Base-by-base conservation (phyloP, 129 eudicot genomes). In the Flaveria brownii region DNA sequence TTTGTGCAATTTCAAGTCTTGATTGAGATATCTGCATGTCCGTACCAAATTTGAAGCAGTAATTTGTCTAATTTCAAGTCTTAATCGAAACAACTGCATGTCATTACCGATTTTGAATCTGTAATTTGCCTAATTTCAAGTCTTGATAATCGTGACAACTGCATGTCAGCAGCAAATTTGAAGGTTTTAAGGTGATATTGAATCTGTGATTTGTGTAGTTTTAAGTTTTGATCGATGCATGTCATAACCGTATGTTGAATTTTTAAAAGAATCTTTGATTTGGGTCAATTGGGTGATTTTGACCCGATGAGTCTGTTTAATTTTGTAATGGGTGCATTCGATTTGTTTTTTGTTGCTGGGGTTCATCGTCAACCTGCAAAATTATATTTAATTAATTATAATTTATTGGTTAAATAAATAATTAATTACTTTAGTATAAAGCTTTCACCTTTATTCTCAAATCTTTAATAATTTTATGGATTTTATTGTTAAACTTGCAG, bases 151-250 rank as follows among this genome's bases (percentile, higher is more conserved):
- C 41, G 41, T 36, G 41, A 4, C 39, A 36, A 4, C 41, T 36
- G 41, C 41, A 36, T 36, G 41, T 5, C 41, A 36, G 7, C 5
- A 36, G n/a, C 7, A 16, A 84, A 63, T 82, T 69, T 68, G 86
- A 84, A 51, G 39, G 51, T 12, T 63, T 81, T 62, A 28, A 88
- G 93, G 93, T 86, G 78, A 80, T 23, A n/a, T 59, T 6, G 28
- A 0, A 71, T 43, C 47, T 36, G 26, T 56, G 23, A 4, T 77
- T 72, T 16, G 1, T 69, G 23, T 6, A 1, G 18, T 46, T 20
- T 20, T 2, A 18, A 17, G 16, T 30, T 13, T 65, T 77, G 22
- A 77, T 77, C 15, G 30, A 77, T 26, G 78, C 72, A 62, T 75
- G 84, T 62, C n/a, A 59, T 2, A 15, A 63, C 18, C 68, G 20